phyloP scores from a whole-genome alignment of 371 early-diverging fungal species.

The Basidiobolus meristosporus region DNA sequence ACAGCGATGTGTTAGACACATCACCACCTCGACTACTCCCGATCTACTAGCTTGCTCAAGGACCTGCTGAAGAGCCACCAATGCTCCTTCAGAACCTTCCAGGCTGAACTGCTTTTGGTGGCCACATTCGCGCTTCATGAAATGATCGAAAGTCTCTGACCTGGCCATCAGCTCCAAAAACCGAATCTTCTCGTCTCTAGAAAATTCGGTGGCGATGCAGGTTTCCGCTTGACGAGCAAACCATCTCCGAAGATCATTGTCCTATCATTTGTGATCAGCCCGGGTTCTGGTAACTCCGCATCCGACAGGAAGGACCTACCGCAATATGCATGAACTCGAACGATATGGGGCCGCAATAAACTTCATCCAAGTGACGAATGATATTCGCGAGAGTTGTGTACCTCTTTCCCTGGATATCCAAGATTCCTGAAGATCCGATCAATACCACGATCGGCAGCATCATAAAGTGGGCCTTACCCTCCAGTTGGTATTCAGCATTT shows the following conservation, averaged over 20 bases:
- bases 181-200: background rate
- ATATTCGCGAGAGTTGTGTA: conserved; percentile 21
- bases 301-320: conserved; percentile 7
- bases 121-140: conserved; percentile 85
- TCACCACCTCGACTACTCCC: conserved; percentile 54
- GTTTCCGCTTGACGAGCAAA: conserved; percentile 31
- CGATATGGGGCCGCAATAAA: too few relatives aligned
- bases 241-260: conserved; percentile 50
- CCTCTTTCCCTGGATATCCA: too few relatives aligned
- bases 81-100: conserved; percentile 93
- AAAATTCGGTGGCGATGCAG: background rate
- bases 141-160: conserved; percentile 69
- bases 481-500: conserved; percentile 25
- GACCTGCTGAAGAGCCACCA: conserved; percentile 71
- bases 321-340: too few relatives aligned
- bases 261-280: conserved; percentile 27
- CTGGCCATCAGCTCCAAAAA: background rate
- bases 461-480: conserved; percentile 66
- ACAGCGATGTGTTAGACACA: conserved; percentile 96
- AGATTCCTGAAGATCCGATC: conserved; percentile 6
- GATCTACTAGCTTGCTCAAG: conserved; percentile 23
- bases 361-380: too few relatives aligned
- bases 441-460: conserved; percentile 24
- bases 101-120: conserved; percentile 90
- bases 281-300: conserved; percentile 22